Percentiles rank a stretch among this genome's conserved stretches.
Evolutionary conservation across 441 rosid species (phyloP).

Genomic region (Mallotus japonicus): DNA sequence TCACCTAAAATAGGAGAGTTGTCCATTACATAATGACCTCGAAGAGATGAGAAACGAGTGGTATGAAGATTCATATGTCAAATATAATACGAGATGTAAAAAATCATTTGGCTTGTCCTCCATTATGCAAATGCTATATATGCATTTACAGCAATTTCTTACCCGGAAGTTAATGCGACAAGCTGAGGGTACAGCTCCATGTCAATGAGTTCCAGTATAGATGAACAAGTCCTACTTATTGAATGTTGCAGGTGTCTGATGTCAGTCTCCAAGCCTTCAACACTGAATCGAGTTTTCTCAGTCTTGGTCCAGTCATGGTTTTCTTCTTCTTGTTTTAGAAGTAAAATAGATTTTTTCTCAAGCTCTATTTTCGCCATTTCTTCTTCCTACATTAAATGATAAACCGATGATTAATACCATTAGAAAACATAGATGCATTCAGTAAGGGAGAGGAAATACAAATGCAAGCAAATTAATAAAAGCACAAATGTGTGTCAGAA

Average conservation of each 20-base stretch:
- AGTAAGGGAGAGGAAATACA: neutral
- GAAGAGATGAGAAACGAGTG: neutral
- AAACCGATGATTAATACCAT: slow-evolving; percentile 5
- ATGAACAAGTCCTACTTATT: slow-evolving; percentile 53
- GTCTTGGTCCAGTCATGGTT: slow-evolving; percentile 51
- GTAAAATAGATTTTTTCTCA: slow-evolving; percentile 59
- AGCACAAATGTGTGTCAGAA: neutral
- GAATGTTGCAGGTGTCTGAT: slow-evolving; percentile 53
- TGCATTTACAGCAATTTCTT: slow-evolving; percentile 24
- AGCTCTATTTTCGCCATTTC: slow-evolving; percentile 67
- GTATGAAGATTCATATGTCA: neutral
- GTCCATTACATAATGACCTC: neutral
- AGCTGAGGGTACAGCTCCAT: slow-evolving; percentile 90
- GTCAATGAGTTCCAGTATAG: slow-evolving; percentile 54
- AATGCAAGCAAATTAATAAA: slow-evolving; percentile 2
- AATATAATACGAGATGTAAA: neutral
- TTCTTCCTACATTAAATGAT: slow-evolving; percentile 59
- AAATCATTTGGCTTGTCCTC: neutral
- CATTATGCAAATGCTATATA: neutral
- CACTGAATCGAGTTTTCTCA: slow-evolving; percentile 56
- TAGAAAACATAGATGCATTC: neutral
- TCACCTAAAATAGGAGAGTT: neutral
- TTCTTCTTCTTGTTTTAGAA: slow-evolving; percentile 72
- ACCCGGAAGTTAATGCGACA: slow-evolving; percentile 76
- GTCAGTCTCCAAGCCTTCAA: slow-evolving; percentile 61